Evolutionary conservation across 768 basidiomycete genomes (phyloP), one percentile per base, ranked within the genome.

Genomic region (Punctularia strigosozonata): DNA sequence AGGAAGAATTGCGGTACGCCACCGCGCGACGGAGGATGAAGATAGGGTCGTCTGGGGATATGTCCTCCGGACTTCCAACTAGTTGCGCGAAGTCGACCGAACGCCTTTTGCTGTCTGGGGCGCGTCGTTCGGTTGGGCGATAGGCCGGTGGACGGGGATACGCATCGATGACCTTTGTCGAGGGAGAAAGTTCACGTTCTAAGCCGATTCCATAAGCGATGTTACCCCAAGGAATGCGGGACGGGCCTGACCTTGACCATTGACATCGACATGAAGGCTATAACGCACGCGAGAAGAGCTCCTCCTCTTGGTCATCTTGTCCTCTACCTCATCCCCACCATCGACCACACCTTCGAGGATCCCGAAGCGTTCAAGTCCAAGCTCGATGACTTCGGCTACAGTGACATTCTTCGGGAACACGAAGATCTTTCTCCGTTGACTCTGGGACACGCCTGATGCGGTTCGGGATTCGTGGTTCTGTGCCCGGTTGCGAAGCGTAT

Each of bases 281-380:
- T 98, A 98, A 39, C 89, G 69, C 25, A 97, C 85, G 41, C 86
- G 70, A 6, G 73, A 58, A 5, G 73, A 66, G 53, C 88, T 94
- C 46, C 80, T 69, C 42, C 91, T 66, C 61, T 90, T 89, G 5
- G 73, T 68, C 24, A 79, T 65, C 55, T 94, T 91, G 54, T 97
- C 94, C 58, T 99, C 95, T 1, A 99, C 75, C 51, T 97, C 94
- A 56, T 99, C 95, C 1, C 95, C 95, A 2, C 95, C 95, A 56
- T 97, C 92, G 2, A 98, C 94, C 2, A 99, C 90, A n/a, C 92
- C 95, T 26, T 95, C 94, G 25, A 75, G 64, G 40, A 99, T 95
- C 2, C 95, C 95, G 52, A 98, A 97, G 42, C 90, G 63, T 52
- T 97, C 95, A 45, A 99, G 55, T 4, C 82, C 85, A 25, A 86